Percentiles rank a stretch among this genome's conserved stretches.
Evolutionary conservation across 371 early-diverging fungal species (phyloP).

Genomic region (Spiromyces aspiralis): DNA sequence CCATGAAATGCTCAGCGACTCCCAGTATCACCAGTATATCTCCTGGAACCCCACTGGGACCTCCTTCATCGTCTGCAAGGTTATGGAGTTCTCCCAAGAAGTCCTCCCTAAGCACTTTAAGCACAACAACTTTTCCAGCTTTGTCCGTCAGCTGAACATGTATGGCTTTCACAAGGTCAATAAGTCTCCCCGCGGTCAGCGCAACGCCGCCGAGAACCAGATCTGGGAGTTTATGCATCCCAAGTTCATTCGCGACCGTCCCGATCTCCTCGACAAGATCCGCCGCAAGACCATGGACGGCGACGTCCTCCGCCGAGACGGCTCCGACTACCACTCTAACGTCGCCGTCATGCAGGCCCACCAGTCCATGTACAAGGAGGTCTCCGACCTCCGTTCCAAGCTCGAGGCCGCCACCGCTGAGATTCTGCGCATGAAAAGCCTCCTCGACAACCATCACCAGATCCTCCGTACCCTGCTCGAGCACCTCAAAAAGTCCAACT

Average conservation of each 20-base stretch:
- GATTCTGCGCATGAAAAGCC: conserved; percentile 43
- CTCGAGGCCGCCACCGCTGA: conserved; percentile 48
- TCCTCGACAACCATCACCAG: conserved; percentile 13
- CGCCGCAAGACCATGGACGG: conserved; percentile 73
- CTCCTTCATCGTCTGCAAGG: conserved; percentile 77
- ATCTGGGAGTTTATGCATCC: conserved; percentile 88
- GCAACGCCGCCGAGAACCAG: conserved; percentile 63
- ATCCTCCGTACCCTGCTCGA: conserved; percentile 18
- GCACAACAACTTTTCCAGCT: conserved; percentile 83
- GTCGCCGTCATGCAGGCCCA: conserved; percentile 53
- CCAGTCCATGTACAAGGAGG: conserved; percentile 52
- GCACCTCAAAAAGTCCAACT: conserved; percentile 13
- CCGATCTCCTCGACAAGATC: conserved; percentile 67
- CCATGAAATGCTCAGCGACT: conserved; percentile 64
- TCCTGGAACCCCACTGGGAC: conserved; percentile 64
- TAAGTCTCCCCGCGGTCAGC: conserved; percentile 71
- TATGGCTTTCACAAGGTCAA: conserved; percentile 83
- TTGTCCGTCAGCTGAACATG: conserved; percentile 93
- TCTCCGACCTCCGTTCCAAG: conserved; percentile 50
- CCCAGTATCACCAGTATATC: conserved; percentile 55
- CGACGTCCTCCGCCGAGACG: conserved; percentile 48
- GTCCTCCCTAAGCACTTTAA: conserved; percentile 81
- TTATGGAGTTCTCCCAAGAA: conserved; percentile 64
- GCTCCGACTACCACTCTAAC: conserved; percentile 50
- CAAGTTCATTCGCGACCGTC: conserved; percentile 58